These are phyloP conservation scores for Fusarium domesticum DNA, from an alignment of 2,329 filamentous ascomycete genomes.

Conservation along the genomic window DNA sequence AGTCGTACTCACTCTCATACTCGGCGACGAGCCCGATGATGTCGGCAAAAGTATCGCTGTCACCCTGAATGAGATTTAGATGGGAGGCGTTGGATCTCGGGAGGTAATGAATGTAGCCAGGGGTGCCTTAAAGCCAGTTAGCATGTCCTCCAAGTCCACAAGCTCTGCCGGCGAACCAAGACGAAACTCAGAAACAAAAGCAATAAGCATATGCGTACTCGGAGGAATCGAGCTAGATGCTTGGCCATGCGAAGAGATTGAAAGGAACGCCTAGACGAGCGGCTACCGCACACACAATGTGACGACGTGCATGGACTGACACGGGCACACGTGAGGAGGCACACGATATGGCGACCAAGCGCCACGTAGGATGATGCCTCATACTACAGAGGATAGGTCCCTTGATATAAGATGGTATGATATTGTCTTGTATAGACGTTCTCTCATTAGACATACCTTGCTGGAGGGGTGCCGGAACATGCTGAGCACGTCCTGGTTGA, in stretches of 20 bases:
- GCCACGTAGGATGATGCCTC: conserved; percentile 5
- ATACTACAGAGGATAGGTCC: conserved; percentile 20
- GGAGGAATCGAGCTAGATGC: conserved; percentile 20
- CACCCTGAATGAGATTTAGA: conserved; percentile 51
- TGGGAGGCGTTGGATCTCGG: conserved; percentile 43
- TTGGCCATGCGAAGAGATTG: conserved; percentile 13
- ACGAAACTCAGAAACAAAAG: conserved; percentile 22
- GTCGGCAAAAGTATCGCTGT: conserved; percentile 67
- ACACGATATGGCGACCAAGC: conserved; percentile 4
- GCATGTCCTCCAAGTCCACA: conserved; percentile 19
- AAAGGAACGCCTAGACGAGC: conserved; percentile 5
- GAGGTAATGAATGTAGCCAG: conserved; percentile 52
- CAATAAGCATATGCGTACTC: conserved; percentile 21
- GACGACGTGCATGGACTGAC: conserved; percentile 9
- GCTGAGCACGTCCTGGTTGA: conserved; percentile 40
- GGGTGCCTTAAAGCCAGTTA: conserved; percentile 23
- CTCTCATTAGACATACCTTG: conserved; percentile 41
- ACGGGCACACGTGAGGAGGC: conserved; percentile 6
- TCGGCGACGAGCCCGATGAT: conserved; percentile 70
- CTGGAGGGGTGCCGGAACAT: conserved; percentile 38
- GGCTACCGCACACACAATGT: conserved; percentile 8
- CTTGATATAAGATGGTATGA: conserved; percentile 16
- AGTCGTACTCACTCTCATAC: conserved; percentile 60
- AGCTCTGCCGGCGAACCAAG: conserved; percentile 18
- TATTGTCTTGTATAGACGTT: conserved; percentile 15